A percentile compares a stretch with the other conserved stretches of the same genome.
These are phyloP conservation scores for Chaetomium olivaceum DNA, from an alignment of 2,329 filamentous ascomycete genomes.

Conservation along the genomic window DNA sequence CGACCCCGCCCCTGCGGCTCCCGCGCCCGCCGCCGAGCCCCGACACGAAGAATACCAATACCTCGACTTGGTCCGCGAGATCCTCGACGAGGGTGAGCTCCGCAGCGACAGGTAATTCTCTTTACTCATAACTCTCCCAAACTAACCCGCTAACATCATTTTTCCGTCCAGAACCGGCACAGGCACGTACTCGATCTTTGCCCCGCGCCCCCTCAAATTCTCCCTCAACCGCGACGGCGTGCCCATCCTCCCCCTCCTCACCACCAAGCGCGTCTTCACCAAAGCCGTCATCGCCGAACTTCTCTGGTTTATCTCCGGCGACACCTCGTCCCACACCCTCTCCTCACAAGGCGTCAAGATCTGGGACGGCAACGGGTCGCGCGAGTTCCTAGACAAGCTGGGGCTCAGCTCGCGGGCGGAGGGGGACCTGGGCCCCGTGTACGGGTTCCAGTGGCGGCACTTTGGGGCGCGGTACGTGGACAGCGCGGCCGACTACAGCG, in stretches of 20 bases:
- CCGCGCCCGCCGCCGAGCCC: conserved; percentile 10
- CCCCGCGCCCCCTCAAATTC: conserved; percentile 84
- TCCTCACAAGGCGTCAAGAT: conserved; percentile 85
- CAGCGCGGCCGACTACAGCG: conserved; percentile 76
- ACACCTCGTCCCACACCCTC: conserved; percentile 76
- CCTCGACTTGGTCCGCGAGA: conserved; percentile 81
- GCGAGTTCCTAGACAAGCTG: conserved; percentile 83
- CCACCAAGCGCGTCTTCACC: conserved; percentile 94
- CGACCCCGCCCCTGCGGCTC: conserved; percentile 10
- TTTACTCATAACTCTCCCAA: not conserved
- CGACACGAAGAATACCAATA: conserved; percentile 91
- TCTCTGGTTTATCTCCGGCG: conserved; percentile 90
- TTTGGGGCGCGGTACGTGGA: conserved; percentile 91
- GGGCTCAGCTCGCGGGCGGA: conserved; percentile 79
- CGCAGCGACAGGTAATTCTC: conserved; percentile 75
- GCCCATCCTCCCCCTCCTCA: conserved; percentile 85
- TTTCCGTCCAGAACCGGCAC: conserved; percentile 73
- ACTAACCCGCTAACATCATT: conserved; percentile 7
- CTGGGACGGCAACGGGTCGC: conserved; percentile 96
- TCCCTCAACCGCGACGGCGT: conserved; percentile 63
- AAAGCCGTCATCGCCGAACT: conserved; percentile 89
- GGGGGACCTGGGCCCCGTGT: conserved; percentile 91
- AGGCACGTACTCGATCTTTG: conserved; percentile 86
- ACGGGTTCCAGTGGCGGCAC: conserved; percentile 98
- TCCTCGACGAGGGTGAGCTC: conserved; percentile 80